Conservation (phyloP, 202 grass and related monocot species). For the Brachypodium distachyon region DNA sequence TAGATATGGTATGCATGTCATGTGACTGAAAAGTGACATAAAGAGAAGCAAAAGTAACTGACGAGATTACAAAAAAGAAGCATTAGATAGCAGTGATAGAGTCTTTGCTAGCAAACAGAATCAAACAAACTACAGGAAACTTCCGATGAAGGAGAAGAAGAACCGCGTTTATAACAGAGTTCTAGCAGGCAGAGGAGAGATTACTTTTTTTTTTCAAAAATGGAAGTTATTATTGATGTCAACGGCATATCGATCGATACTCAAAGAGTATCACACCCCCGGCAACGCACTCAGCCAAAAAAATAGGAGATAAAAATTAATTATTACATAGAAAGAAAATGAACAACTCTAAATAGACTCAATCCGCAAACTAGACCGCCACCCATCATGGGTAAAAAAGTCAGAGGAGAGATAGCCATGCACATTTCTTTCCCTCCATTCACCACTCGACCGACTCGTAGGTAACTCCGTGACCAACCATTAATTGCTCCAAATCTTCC, state of each 20-base stretch:
- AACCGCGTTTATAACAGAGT: constrained; percentile 3
- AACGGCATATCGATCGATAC: too few species aligned
- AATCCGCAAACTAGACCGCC: too few species aligned
- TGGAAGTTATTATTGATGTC: too few species aligned
- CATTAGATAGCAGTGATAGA: constrained; percentile 4
- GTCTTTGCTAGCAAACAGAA: too few species aligned
- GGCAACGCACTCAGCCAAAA: too few species aligned
- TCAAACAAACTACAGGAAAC: constrained; percentile 14
- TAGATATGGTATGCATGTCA: constrained; percentile 11
- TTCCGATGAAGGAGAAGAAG: background rate
- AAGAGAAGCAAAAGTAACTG: constrained; percentile 1
- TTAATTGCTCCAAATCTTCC: background rate
- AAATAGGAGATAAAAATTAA: too few species aligned
- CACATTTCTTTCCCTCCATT: background rate
- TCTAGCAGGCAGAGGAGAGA: background rate
- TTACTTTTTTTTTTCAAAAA: too few species aligned
- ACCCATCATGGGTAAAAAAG: too few species aligned
- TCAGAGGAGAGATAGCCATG: too few species aligned
- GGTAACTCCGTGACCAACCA: background rate
- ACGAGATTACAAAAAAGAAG: constrained; percentile 5
- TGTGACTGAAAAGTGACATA: constrained; percentile 15
- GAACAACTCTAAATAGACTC: too few species aligned
- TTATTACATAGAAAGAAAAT: too few species aligned
- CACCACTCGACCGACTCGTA: background rate
- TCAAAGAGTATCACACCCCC: too few species aligned